These are phyloP conservation scores for Bryum argenteum DNA, from an alignment of 225 moss, liverwort and hornwort species.

Conservation along the genomic window DNA sequence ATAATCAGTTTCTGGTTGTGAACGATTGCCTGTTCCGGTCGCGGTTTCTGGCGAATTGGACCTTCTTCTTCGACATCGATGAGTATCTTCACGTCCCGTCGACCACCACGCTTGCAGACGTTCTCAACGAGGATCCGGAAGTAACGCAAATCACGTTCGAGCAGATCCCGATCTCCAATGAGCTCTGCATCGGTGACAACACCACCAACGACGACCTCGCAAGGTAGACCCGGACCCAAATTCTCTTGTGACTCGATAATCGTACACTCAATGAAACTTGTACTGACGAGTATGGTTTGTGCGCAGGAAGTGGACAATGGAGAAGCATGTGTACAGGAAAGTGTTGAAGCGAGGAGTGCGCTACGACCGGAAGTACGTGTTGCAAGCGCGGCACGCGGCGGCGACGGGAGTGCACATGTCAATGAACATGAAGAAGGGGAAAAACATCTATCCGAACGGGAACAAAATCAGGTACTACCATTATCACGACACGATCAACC, in stretches of 20 bases:
- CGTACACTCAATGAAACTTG: not conserved
- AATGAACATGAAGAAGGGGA: constrained; percentile 49
- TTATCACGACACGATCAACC: constrained; percentile 52
- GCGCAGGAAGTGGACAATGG: constrained; percentile 52
- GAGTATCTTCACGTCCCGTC: constrained; percentile 50
- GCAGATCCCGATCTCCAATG: constrained; percentile 47
- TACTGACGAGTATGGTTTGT: no score
- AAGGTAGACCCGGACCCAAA: constrained; percentile 18
- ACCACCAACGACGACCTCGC: constrained; percentile 14
- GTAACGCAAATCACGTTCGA: constrained; percentile 51
- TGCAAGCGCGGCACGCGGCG: constrained; percentile 43
- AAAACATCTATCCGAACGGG: constrained; percentile 32
- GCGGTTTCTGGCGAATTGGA: constrained; percentile 54
- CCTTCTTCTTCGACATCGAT: constrained; percentile 58
- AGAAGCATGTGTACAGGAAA: constrained; percentile 52
- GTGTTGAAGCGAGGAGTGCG: constrained; percentile 26
- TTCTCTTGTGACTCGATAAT: no score
- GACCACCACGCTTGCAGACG: constrained; percentile 27
- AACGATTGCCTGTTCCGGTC: constrained; percentile 58
- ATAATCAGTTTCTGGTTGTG: constrained; percentile 61
- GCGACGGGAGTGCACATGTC: constrained; percentile 61
- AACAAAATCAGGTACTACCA: constrained; percentile 51
- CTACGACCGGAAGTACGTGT: constrained; percentile 50
- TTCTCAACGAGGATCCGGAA: constrained; percentile 23
- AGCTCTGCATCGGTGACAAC: constrained; percentile 37